Evolutionary conservation across 495 filamentous ascomycete genomes (phyloP).

Genomic region (Talaromyces ruber): DNA sequence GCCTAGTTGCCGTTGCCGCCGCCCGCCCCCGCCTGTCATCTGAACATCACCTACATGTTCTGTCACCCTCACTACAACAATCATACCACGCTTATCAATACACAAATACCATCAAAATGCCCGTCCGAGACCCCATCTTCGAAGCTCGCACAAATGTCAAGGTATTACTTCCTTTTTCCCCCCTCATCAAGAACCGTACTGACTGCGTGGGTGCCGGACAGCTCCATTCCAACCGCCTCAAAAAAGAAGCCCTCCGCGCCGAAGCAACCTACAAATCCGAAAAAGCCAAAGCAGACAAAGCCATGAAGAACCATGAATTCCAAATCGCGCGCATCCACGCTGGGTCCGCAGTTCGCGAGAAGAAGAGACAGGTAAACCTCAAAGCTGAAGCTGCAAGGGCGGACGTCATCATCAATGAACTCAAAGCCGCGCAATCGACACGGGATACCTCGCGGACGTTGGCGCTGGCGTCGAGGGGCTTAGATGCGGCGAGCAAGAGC

Average conservation of each 20-base stretch:
- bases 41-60: neutral
- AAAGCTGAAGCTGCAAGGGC: conserved; percentile 38
- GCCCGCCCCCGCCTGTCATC: neutral
- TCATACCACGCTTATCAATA: neutral
- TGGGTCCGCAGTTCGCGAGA: conserved; percentile 37
- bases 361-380: conserved; percentile 36
- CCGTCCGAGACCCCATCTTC: conserved; percentile 40
- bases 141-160: conserved; percentile 45
- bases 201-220: conserved; percentile 4
- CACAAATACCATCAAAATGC: conserved; percentile 21
- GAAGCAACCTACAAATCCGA: conserved; percentile 40
- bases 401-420: conserved; percentile 42
- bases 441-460: conserved; percentile 39
- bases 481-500: conserved; percentile 35
- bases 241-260: conserved; percentile 37
- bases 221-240: conserved; percentile 40
- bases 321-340: conserved; percentile 44
- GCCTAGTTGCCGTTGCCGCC: too few species aligned
- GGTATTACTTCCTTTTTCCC: conserved; percentile 12
- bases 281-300: conserved; percentile 39
- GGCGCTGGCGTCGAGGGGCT: conserved; percentile 31
- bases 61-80: neutral
- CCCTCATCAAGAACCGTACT: neutral
- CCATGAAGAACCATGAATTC: conserved; percentile 42
- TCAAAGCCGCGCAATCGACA: conserved; percentile 39